Base-by-base conservation (phyloP, 2,329 filamentous ascomycete species). In the Talaromyces albobiverticillius region DNA sequence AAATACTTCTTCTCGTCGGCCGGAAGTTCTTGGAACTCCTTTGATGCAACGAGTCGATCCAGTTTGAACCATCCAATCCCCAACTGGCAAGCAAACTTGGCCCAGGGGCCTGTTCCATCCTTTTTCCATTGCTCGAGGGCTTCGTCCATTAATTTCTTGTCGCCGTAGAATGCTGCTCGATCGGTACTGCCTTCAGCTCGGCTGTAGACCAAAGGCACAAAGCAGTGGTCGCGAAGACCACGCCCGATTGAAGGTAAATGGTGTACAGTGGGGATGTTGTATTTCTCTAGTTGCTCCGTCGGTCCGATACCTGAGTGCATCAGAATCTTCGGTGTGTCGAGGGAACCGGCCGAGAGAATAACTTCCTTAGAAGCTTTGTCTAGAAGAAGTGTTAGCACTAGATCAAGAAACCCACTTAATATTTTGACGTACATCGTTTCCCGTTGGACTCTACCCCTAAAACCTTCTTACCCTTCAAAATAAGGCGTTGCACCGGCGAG, bases 11-110 rank as follows among this genome's bases (percentile, higher is more conserved):
- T 74, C 9, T 75, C 69, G 0, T 69, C 53, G 0, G 58, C 51
- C 0, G 80, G 76, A 0, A 87, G 70, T 1, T 66, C 74, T 38
- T 76, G 65, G 62, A 82, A 84, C 60, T 86, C 79, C 0, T 71
- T 59, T 0, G 71, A 74, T 1, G 64, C 52, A 1, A 68, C 61
- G 2, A 83, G 61, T 1, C 60, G 59, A 5, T 75, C 69, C 0
- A 74, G 68, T 62, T 77, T 76, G 59, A 76, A 69, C 65, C 67
- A 79, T 9, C 70, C 75, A 22, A 66, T 61, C 1, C 58, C 64
- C 1, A 68, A 2, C 36, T 68, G 58, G 46, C 65, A 68, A 5
- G 60, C 58, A 32, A 70, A 62, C 40, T 64, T 59, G 4, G 67
- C 54, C 62, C 72, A 70, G 1, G 68, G 69, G 0, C 72, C 72